Evolutionary conservation across 768 basidiomycete species (phyloP).

Genomic region (Russula olivacea): DNA sequence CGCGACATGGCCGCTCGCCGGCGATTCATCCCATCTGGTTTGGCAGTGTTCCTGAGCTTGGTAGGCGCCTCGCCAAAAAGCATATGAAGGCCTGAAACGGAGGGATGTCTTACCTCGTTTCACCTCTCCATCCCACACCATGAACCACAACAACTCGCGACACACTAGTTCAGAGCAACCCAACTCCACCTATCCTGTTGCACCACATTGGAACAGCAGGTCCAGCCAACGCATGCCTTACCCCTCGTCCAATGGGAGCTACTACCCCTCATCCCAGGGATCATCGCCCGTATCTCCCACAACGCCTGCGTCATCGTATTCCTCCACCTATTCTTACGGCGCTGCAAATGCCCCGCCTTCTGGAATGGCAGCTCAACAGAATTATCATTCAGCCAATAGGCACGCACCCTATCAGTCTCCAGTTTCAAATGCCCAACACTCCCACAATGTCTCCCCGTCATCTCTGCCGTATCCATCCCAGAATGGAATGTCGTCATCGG

Average conservation of each 20-base stretch:
- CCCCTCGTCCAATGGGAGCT: slow-evolving; percentile 15
- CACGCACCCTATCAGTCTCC: slow-evolving; percentile 15
- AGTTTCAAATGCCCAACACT: neutral
- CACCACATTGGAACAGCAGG: slow-evolving; percentile 24
- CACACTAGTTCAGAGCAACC: slow-evolving; percentile 21
- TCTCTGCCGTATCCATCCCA: slow-evolving; percentile 19
- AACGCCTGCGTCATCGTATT: slow-evolving; percentile 1
- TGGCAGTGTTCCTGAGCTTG: slow-evolving; percentile 22
- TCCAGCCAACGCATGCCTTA: slow-evolving; percentile 20
- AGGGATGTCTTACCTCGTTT: slow-evolving; percentile 10
- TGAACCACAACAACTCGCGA: slow-evolving; percentile 25
- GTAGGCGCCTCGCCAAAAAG: slow-evolving; percentile 24
- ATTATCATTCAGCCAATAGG: slow-evolving; percentile 13
- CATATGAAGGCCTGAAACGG: slow-evolving; percentile 24
- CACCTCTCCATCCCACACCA: slow-evolving; percentile 16
- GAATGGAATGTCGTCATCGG: slow-evolving; percentile 4
- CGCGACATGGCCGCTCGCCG: slow-evolving; percentile 22
- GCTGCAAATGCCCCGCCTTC: slow-evolving; percentile 8
- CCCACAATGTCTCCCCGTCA: slow-evolving; percentile 3
- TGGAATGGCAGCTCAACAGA: slow-evolving; percentile 11
- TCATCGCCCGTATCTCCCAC: slow-evolving; percentile 20
- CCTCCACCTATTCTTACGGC: slow-evolving; percentile 12
- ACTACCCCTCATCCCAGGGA: slow-evolving; percentile 15
- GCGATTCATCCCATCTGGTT: slow-evolving; percentile 19
- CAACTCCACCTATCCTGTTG: slow-evolving; percentile 13